Evolutionary conservation across 2,329 filamentous ascomycete genomes (phyloP), one percentile per base, ranked within the genome.

Genomic region (Botrytis cinerea): DNA sequence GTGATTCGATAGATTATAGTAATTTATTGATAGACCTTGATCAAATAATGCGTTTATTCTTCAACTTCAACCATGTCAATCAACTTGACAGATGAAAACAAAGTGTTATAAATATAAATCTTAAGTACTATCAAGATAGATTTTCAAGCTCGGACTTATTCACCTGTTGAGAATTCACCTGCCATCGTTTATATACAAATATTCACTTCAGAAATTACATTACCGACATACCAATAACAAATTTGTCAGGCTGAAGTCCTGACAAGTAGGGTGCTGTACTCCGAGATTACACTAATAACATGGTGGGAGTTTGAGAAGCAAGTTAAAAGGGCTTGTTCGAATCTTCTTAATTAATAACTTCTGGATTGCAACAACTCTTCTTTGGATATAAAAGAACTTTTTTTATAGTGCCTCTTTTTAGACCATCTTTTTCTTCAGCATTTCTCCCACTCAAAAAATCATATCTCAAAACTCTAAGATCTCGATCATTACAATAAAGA

Each of bases 11-110:
- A 59, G 18, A 35, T 35, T 16, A 12, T 4, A 22, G 22, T 12
- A 22, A 0, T 22, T 10, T 1, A 12, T 20, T 10, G 2, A 32
- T 20, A 2, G 20, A 10, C 8, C 20, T 12, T 4, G 28, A 10
- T 18, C 9, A 12, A 35, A 22, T 1, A 2, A 32, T 32, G 20
- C 35, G 0, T 12, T 35, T 2, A 35, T 12, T 10, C 9, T 35
- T 1, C 18, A 35, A 5, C 22, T 59, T 18, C 8, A 20, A 35
- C 0, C 4, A 1, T 25, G 9, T 32, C 3, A 59, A 59, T 59
- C 6, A 59, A 32, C 18, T 59, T 35, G 28, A 59, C 18, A 5
- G 1, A 59, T 20, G 8, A 12, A 3, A 32, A 10, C 1, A 5
- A 32, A 16, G 18, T 1, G 14, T 20, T 32, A 59, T 9, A 7